phyloP scores from a whole-genome alignment of 176 grass and related monocot species.

The Avena atlantica region DNA sequence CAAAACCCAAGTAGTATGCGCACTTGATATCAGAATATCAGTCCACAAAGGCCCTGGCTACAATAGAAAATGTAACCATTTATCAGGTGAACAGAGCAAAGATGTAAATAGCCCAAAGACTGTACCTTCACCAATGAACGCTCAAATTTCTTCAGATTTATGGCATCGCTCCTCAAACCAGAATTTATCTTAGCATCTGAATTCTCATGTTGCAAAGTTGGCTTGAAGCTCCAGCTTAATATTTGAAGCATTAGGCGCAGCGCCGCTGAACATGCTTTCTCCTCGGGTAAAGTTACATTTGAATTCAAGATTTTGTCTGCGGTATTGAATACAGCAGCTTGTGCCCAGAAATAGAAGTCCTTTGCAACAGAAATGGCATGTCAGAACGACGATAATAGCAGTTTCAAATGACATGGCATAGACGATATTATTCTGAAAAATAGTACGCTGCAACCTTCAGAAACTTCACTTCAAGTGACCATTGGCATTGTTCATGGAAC shows the following conservation, averaged over 20 bases:
- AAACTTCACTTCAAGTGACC: conserved; percentile 86
- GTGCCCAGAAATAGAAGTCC: conserved; percentile 98
- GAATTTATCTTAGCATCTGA: conserved; percentile 61
- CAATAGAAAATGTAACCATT: conserved; percentile 61
- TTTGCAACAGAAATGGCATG: conserved; percentile 47
- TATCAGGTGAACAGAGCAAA: conserved; percentile 49
- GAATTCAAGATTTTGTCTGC: conserved; percentile 76
- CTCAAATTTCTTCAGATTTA: conserved; percentile 91
- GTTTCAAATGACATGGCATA: conserved; percentile 25
- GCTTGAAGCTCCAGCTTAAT: conserved; percentile 90
- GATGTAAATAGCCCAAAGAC: conserved; percentile 35
- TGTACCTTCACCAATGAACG: conserved; percentile 83
- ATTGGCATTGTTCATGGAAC: conserved; percentile 82
- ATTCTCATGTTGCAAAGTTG: conserved; percentile 54
- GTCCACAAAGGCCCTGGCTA: conserved; percentile 93
- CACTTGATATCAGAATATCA: conserved; percentile 81
- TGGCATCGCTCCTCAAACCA: conserved; percentile 77
- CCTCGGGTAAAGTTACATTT: conserved; percentile 64
- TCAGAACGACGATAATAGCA: conserved; percentile 47
- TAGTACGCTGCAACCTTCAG: conserved; percentile 65
- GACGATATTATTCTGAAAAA: conserved; percentile 29
- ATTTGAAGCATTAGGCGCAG: conserved; percentile 90
- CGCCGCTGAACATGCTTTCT: conserved; percentile 77
- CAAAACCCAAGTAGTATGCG: conserved; percentile 78
- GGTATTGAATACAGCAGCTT: conserved; percentile 71